Percentiles rank a stretch among this genome's conserved stretches.
These are phyloP conservation scores for Pleurotus cornucopiae DNA, from an alignment of 768 basidiomycete species.

Conservation along the genomic window DNA sequence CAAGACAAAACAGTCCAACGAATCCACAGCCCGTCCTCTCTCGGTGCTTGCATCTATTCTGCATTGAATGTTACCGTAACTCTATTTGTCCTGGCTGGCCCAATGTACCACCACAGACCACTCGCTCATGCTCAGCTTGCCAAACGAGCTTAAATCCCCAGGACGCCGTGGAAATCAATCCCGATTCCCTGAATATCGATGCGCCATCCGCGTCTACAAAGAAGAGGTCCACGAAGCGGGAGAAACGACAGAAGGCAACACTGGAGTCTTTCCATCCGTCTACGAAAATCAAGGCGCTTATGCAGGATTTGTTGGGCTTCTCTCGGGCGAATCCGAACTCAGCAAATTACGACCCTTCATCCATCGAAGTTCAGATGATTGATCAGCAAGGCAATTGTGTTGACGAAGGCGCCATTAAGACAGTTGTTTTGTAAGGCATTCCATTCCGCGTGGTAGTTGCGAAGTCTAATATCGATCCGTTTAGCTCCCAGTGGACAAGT, in stretches of 20 bases:
- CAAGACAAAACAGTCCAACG: constrained; percentile 71
- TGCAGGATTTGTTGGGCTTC: constrained; percentile 75
- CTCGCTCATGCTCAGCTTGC: constrained; percentile 74
- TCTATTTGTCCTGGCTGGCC: constrained; percentile 84
- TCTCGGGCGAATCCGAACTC: constrained; percentile 86
- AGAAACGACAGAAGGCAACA: constrained; percentile 59
- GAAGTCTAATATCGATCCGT: constrained; percentile 10
- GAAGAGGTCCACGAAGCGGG: constrained; percentile 62
- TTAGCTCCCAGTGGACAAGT: constrained; percentile 88
- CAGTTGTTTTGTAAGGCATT: constrained; percentile 85
- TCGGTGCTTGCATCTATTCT: constrained; percentile 92
- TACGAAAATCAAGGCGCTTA: constrained; percentile 83
- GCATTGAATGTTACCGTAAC: constrained; percentile 77
- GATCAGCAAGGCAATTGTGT: constrained; percentile 69
- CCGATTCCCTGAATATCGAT: constrained; percentile 45
- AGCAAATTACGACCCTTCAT: constrained; percentile 75
- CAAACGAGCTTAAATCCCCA: constrained; percentile 56
- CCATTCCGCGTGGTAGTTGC: constrained; percentile 13
- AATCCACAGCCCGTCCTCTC: constrained; percentile 71
- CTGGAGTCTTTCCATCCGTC: constrained; percentile 67
- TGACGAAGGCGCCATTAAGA: constrained; percentile 76
- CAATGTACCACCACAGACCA: constrained; percentile 51
- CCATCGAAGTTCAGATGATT: constrained; percentile 72
- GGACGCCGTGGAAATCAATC: constrained; percentile 82
- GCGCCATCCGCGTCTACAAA: constrained; percentile 29